These are phyloP conservation scores for Priceomyces medius DNA, from an alignment of 805 yeast species.

Conservation along the genomic window DNA sequence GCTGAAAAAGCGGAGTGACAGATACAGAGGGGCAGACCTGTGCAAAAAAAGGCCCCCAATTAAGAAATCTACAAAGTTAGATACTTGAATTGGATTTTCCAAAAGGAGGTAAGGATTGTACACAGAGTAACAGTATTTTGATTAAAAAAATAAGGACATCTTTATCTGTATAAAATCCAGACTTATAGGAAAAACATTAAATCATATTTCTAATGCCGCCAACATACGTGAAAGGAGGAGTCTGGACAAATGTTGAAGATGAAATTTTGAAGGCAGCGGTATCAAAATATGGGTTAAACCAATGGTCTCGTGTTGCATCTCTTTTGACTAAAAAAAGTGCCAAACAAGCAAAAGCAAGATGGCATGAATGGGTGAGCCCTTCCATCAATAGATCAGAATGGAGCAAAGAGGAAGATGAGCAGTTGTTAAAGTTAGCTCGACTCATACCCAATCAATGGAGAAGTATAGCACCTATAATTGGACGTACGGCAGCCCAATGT, in stretches of 20 bases:
- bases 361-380: constrained; percentile 89
- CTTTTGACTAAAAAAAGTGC: constrained; percentile 82
- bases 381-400: constrained; percentile 61
- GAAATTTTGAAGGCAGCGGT: constrained; percentile 89
- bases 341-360: constrained; percentile 86
- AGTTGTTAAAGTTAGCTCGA: constrained; percentile 62
- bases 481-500: constrained; percentile 84
- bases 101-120: too few species aligned
- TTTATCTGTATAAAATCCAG: too few species aligned
- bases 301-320: constrained; percentile 93
- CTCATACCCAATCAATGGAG: constrained; percentile 93
- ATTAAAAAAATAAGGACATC: too few species aligned
- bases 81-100: too few species aligned
- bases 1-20: too few species aligned
- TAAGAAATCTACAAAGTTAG: too few species aligned
- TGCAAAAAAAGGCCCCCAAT: too few species aligned
- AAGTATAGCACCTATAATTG: constrained; percentile 75
- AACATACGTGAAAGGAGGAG: constrained; percentile 80
- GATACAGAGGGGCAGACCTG: too few species aligned
- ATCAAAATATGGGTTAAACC: constrained; percentile 88
- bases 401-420: constrained; percentile 74
- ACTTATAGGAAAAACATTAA: too few species aligned
- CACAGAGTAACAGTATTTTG: too few species aligned
- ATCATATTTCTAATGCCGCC: too few species aligned
- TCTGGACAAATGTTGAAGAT: constrained; percentile 85